These are phyloP conservation scores for Rhodamnia argentea DNA, from an alignment of 345 rosid species.

Conservation along the genomic window DNA sequence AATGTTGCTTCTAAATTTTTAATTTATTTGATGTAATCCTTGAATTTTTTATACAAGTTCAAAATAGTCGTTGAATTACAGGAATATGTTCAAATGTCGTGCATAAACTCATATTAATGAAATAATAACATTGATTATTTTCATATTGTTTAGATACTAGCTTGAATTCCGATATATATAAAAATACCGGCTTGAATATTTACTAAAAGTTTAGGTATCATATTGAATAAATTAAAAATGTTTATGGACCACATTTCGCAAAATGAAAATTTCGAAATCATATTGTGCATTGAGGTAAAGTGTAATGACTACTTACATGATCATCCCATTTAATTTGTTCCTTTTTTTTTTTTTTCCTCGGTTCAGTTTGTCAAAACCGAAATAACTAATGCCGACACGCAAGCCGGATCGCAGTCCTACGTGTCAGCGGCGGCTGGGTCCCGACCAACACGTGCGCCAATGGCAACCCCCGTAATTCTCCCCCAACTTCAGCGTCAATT, in stretches of 20 bases:
- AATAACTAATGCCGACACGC: neutral
- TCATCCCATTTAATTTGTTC: neutral
- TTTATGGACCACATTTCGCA: no score
- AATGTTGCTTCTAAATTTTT: rapidly evolving
- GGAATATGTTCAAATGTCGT: rapidly evolving
- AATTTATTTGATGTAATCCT: rapidly evolving
- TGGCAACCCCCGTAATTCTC: slow-evolving; percentile 26
- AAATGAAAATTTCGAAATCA: no score
- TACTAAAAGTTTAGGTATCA: neutral
- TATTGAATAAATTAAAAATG: neutral
- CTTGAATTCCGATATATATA: no score
- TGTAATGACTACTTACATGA: no score
- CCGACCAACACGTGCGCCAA: neutral
- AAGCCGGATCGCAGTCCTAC: neutral
- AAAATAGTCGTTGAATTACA: rapidly evolving
- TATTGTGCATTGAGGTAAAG: no score
- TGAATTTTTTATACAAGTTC: rapidly evolving
- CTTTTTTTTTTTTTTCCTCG: neutral
- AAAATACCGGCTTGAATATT: rapidly evolving
- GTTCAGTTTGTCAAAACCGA: neutral
- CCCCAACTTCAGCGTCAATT: neutral
- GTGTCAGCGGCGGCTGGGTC: neutral
- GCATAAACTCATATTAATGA: no score
- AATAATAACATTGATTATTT: neutral
- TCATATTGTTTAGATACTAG: neutral